phyloP scores from a whole-genome alignment of 2,329 filamentous ascomycete genomes.

The Calonectria fujianensis region DNA sequence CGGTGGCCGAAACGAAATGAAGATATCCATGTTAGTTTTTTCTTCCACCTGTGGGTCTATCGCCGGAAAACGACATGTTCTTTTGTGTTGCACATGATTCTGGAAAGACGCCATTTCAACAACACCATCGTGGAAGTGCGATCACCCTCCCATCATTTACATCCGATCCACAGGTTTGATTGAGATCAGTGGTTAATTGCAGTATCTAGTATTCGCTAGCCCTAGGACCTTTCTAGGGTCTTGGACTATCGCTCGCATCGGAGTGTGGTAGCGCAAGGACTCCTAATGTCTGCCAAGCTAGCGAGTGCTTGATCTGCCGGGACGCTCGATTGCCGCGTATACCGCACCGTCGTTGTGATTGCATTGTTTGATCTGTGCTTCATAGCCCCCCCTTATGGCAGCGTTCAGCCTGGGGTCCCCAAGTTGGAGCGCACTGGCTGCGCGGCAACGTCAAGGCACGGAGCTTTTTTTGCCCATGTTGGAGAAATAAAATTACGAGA shows the following conservation, averaged over 20 bases:
- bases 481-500: neutral
- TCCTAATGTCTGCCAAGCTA: neutral
- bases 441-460: neutral
- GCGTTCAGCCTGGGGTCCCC: neutral
- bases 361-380: conserved; percentile 1
- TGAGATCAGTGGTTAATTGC: conserved; percentile 9
- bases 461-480: neutral
- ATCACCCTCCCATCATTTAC: neutral
- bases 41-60: neutral
- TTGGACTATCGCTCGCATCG: neutral
- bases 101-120: neutral
- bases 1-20: neutral
- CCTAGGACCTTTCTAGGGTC: neutral
- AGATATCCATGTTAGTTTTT: neutral
- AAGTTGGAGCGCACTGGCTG: neutral
- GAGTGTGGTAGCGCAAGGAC: neutral
- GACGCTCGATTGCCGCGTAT: conserved; percentile 5
- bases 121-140: neutral
- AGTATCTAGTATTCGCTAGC: neutral
- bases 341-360: neutral
- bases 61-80: neutral
- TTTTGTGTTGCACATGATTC: neutral
- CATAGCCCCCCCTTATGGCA: neutral
- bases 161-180: conserved; percentile 10
- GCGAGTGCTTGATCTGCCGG: conserved; percentile 8